Conservation (phyloP, 164 flowering plant genomes). For the Chloranthus sessilifolius region DNA sequence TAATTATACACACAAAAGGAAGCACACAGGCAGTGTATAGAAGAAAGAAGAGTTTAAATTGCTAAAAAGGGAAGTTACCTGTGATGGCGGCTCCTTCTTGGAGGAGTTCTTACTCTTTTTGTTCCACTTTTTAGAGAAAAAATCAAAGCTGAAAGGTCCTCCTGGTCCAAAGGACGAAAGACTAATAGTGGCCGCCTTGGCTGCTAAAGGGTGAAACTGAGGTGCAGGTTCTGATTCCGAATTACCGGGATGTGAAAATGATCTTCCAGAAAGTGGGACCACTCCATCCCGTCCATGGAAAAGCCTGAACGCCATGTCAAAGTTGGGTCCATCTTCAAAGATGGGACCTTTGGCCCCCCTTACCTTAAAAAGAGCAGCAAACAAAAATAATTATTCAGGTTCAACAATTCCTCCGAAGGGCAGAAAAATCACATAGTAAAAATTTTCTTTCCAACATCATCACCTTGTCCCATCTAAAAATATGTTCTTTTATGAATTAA, state of each 20-base stretch:
- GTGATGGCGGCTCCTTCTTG: conserved; percentile 30
- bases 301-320: conserved; percentile 58
- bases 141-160: conserved; percentile 68
- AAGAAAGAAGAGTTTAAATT: too few species aligned
- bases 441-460: too few species aligned
- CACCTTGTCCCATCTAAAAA: too few species aligned
- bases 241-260: conserved; percentile 16
- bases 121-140: conserved; percentile 47
- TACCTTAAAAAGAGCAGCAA: conserved; percentile 27
- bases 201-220: conserved; percentile 66
- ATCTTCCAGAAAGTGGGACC: conserved; percentile 53
- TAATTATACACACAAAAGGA: too few species aligned
- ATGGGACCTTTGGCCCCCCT: conserved; percentile 72
- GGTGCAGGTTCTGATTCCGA: conserved; percentile 28
- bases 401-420: too few species aligned
- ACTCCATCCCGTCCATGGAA: conserved; percentile 85
- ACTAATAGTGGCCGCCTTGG: conserved; percentile 66
- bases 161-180: conserved; percentile 70
- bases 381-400: too few species aligned
- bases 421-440: too few species aligned
- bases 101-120: conserved; percentile 42
- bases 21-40: too few species aligned
- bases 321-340: conserved; percentile 80
- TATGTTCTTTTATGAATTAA: too few species aligned
- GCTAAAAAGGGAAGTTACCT: conserved; percentile 32